A percentile compares a stretch with the other conserved stretches of the same genome.
Conservation (phyloP, 1,284 basidiomycete species). For the Pholiota adiposa region DNA sequence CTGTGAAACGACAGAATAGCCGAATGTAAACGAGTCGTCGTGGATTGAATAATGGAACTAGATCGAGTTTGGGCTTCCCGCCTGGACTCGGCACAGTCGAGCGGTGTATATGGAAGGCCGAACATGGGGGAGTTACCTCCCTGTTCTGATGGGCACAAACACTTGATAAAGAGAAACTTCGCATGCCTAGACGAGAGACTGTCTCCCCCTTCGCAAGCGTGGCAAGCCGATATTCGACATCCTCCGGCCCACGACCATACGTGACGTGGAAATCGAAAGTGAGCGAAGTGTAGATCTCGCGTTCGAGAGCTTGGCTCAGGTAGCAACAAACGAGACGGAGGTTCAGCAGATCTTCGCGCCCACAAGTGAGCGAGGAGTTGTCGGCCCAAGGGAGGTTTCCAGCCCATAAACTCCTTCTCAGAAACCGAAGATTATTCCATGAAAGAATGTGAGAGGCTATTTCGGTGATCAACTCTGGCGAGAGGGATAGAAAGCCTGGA, state of each 20-base stretch:
- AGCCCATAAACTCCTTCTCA: no score
- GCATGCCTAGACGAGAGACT: background rate
- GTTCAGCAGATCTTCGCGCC: background rate
- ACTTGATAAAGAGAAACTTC: background rate
- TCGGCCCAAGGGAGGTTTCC: no score
- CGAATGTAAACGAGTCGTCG: no score
- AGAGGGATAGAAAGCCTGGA: background rate
- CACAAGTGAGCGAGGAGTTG: background rate
- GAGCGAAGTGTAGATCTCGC: background rate
- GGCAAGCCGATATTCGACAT: background rate
- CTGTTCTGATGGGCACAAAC: background rate
- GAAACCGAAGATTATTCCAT: no score
- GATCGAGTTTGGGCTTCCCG: background rate
- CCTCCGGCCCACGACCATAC: background rate
- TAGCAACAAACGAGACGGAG: background rate
- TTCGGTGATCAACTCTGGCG: background rate
- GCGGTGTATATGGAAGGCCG: no score
- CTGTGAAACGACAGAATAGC: no score
- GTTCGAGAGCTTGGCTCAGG: background rate
- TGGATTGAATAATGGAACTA: background rate
- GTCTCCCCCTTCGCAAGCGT: background rate
- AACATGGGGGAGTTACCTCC: no score
- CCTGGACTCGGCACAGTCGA: no score
- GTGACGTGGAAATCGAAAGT: background rate
- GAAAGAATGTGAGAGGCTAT: background rate